phyloP scores from a whole-genome alignment of 2,329 filamentous ascomycete genomes.

The Amauroascus verrucosus region DNA sequence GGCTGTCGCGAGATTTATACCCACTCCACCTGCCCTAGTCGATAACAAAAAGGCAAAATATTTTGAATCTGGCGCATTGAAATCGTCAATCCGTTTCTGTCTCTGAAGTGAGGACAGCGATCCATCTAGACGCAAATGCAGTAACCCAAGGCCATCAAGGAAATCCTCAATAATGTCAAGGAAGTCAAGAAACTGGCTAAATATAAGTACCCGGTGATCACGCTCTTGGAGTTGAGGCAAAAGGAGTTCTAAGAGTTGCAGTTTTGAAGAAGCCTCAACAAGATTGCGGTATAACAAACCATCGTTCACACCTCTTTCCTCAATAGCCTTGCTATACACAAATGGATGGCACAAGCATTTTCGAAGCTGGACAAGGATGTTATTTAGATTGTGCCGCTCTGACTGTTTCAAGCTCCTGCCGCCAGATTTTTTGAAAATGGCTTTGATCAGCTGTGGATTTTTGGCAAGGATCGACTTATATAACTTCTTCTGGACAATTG shows the following conservation, averaged over 20 bases:
- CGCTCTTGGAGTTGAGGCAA: conserved; percentile 75
- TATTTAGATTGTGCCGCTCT: conserved; percentile 75
- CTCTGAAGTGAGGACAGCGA: conserved; percentile 70
- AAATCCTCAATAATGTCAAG: conserved; percentile 91
- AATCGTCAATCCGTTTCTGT: conserved; percentile 87
- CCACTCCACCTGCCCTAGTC: conserved; percentile 88
- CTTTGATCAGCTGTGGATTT: conserved; percentile 76
- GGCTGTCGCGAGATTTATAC: conserved; percentile 92
- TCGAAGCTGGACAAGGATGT: conserved; percentile 88
- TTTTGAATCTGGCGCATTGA: conserved; percentile 71
- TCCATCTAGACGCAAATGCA: conserved; percentile 78
- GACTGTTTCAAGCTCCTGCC: conserved; percentile 50
- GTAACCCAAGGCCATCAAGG: conserved; percentile 60
- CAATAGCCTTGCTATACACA: conserved; percentile 80
- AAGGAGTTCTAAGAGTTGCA: conserved; percentile 73
- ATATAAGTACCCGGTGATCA: conserved; percentile 85
- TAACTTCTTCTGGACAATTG: conserved; percentile 79
- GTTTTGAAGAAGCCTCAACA: conserved; percentile 82
- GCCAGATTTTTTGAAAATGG: conserved; percentile 62
- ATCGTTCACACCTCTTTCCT: conserved; percentile 60
- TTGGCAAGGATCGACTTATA: conserved; percentile 90
- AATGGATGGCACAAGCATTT: conserved; percentile 96
- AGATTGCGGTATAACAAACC: conserved; percentile 64
- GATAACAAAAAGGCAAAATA: conserved; percentile 88
- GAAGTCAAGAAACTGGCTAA: conserved; percentile 86